Evolutionary conservation across 805 yeast species (phyloP), one percentile per base, ranked within the genome.

Genomic region (Kodamaea leandrae): DNA sequence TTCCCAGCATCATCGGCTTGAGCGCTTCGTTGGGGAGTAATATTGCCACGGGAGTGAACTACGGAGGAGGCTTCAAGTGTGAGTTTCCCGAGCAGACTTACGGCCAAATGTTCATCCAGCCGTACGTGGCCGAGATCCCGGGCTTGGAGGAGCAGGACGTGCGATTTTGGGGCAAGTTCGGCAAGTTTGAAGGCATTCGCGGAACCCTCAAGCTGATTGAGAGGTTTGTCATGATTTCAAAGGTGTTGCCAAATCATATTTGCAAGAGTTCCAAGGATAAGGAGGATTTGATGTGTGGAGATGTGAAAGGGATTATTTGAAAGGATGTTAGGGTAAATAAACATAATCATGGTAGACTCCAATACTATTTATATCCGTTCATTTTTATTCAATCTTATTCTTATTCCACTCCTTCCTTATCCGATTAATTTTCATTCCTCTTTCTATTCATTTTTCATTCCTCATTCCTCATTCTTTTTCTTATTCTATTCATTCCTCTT

Each of bases 91-190:
- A 24, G 4, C 44, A 39, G 10, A 23, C 10, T 12, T 41, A 36
- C 30, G 35, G 18, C 9, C 48, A 45, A 28, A 38, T 41, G 39
- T 45, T 41, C 30, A 38, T 45, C 15, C 33, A 45, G 20, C 48
- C 48, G 19, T 38, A 32, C 26, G 26, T 38, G 13, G 29, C 42
- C 4, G 43, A 38, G 17, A 16, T 38, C 9, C 48, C 48, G 3
- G 41, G 38, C 9, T 13, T 32, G 18, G 29, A 25, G 12, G 37
- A 39, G 23, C 16, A 27, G 18, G 29, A 27, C 18, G 37, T 39
- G 21, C 27, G n/a, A 16, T 27, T 39, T n/a, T 28, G 13, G n/a
- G 29, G 27, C 14, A 23, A 34, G 7, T 6, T 6, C 13, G n/a
- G 26, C 20, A 25, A 25, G 13, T 13, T 36, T n/a, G 14, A 12